Conservation (phyloP, 495 filamentous ascomycete genomes). For the Bombardia bombarda region DNA sequence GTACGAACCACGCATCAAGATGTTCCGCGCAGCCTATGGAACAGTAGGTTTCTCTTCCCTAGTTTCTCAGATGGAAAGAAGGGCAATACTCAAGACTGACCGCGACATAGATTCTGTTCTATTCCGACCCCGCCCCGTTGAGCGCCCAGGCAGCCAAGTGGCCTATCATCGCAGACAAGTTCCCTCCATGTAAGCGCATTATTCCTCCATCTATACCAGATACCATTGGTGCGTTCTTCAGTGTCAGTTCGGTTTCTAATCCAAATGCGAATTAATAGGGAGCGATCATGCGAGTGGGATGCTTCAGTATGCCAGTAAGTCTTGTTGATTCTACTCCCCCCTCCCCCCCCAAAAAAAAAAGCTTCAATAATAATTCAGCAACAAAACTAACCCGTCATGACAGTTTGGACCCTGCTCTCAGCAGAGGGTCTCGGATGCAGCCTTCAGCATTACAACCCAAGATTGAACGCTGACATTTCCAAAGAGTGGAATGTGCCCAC, state of each 20-base stretch:
- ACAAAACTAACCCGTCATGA: background rate
- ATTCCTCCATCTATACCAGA: too few relatives aligned
- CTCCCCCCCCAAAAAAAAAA: background rate
- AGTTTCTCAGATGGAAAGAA: too few relatives aligned
- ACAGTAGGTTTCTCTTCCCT: background rate
- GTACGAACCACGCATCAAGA: background rate
- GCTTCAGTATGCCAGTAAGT: background rate
- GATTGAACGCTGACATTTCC: background rate
- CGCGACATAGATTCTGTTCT: background rate
- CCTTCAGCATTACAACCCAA: conserved; percentile 1
- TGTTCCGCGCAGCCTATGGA: background rate
- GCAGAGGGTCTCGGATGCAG: background rate
- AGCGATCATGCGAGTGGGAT: background rate
- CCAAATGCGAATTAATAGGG: background rate
- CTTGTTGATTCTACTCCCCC: background rate
- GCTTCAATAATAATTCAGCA: background rate
- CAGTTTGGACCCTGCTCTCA: background rate
- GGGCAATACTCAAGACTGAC: background rate
- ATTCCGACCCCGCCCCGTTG: background rate
- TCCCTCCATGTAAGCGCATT: background rate
- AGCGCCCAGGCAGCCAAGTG: background rate
- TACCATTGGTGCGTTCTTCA: too few relatives aligned
- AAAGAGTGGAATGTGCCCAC: background rate
- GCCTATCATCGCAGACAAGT: background rate
- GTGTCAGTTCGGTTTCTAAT: background rate